Conservation (phyloP, 106 monocot genomes). For the Phalaenopsis equestris region DNA sequence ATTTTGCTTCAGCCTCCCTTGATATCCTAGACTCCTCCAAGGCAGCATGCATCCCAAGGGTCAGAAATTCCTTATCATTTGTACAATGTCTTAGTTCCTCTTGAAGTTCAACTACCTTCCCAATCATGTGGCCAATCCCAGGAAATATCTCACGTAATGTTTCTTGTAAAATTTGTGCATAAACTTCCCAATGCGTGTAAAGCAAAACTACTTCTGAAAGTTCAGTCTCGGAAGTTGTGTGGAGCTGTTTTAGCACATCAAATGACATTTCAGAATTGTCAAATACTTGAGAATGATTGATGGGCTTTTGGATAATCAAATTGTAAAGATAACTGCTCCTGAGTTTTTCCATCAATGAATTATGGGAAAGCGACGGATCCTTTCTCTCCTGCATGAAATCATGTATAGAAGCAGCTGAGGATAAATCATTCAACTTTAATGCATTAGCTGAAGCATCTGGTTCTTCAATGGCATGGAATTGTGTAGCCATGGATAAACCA, state of each 20-base stretch:
- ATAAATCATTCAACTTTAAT: slow-evolving; percentile 9
- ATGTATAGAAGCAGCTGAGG: slow-evolving; percentile 7
- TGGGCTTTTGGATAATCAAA: neutral
- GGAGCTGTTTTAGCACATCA: slow-evolving; percentile 9
- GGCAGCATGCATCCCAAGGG: slow-evolving; percentile 28
- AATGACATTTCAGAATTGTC: slow-evolving; percentile 13
- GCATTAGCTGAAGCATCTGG: slow-evolving; percentile 1
- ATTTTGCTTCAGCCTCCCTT: slow-evolving; percentile 38
- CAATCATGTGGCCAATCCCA: slow-evolving; percentile 30
- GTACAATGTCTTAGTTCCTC: slow-evolving; percentile 35
- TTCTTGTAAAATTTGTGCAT: slow-evolving; percentile 53
- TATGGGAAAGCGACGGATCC: slow-evolving; percentile 1
- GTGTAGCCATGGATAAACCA: slow-evolving; percentile 3
- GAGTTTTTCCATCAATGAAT: slow-evolving; percentile 5
- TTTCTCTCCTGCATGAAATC: slow-evolving; percentile 1
- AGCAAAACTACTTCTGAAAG: slow-evolving; percentile 37
- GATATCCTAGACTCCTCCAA: slow-evolving; percentile 37
- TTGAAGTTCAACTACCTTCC: slow-evolving; percentile 30
- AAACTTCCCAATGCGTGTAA: slow-evolving; percentile 45
- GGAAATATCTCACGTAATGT: slow-evolving; percentile 30
- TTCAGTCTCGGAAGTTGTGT: slow-evolving; percentile 31
- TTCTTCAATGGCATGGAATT: slow-evolving; percentile 12
- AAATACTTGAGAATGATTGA: slow-evolving; percentile 3
- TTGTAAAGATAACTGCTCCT: slow-evolving; percentile 7
- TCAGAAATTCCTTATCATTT: slow-evolving; percentile 33